Evolutionary conservation across 2,329 filamentous ascomycete species (phyloP).

Genomic region (Microcyclospora tardicrescens): DNA sequence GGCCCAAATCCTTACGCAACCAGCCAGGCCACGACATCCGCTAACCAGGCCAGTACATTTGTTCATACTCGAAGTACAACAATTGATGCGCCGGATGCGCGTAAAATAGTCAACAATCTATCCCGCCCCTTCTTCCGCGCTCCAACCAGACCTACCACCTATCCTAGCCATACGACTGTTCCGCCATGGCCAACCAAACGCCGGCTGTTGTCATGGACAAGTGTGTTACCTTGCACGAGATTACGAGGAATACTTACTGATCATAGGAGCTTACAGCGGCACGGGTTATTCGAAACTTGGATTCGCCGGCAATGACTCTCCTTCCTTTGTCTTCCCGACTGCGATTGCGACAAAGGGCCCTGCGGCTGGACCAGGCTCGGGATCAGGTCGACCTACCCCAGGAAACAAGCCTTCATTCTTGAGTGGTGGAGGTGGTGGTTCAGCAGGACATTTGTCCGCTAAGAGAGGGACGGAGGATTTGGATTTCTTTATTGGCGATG

Average conservation of each 20-base stretch:
- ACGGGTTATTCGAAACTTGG: slow-evolving; percentile 99
- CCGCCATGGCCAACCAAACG: slow-evolving; percentile 87
- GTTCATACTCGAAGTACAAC: too few relatives aligned
- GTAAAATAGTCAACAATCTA: too few relatives aligned
- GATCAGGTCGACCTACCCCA: slow-evolving; percentile 77
- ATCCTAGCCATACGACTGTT: not conserved
- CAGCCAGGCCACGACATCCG: too few relatives aligned
- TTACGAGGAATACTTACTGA: not conserved
- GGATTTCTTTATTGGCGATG: slow-evolving; percentile 98
- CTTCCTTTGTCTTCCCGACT: slow-evolving; percentile 97
- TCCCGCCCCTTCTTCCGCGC: too few relatives aligned
- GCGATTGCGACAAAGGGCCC: slow-evolving; percentile 91
- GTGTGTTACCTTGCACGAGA: slow-evolving; percentile 37
- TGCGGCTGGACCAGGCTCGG: slow-evolving; percentile 45
- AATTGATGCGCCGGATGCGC: too few relatives aligned
- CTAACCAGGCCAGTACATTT: too few relatives aligned
- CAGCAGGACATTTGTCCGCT: slow-evolving; percentile 66
- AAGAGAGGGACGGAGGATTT: slow-evolving; percentile 96
- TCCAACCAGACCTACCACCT: too few relatives aligned
- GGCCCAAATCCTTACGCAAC: too few relatives aligned
- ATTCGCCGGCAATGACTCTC: slow-evolving; percentile 98
- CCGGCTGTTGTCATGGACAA: slow-evolving; percentile 99
- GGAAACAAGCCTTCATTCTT: slow-evolving; percentile 93
- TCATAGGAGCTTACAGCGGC: slow-evolving; percentile 51
- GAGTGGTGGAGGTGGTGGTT: slow-evolving; percentile 67